Base-by-base conservation (phyloP, 2,329 filamentous ascomycete genomes). In the Westerdykella aurantiaca region DNA sequence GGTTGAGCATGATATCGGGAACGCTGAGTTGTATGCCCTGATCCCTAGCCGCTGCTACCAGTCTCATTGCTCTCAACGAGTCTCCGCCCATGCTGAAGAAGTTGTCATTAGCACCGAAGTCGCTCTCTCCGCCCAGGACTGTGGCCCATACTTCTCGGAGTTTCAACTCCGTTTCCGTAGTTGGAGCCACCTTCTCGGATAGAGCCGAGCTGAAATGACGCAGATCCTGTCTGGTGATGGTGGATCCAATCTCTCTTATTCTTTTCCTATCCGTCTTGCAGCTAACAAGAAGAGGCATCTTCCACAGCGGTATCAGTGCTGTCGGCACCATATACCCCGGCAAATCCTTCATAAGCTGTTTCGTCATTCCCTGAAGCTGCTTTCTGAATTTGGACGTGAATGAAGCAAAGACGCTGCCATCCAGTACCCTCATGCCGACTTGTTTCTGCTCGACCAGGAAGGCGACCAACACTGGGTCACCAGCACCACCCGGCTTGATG, bases 41-140 rank as follows among this genome's bases (percentile, higher is more conserved):
- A 2, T 69, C 64, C 17, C 78, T 68, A 2, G 76, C 72, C 42
- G 76, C 74, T 10, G 76, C 71, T 0, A 81, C 79, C 0, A 83
- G 65, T 56, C 77, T 79, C 69, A 77, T 76, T 0, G 74, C 74
- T 31, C 72, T 68, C 40, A 76, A 67, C 0, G 74, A 76, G 42
- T 77, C 74, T 29, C 74, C 74, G 22, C 73, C 73, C 37, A 76
- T 61, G 22, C 65, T 70, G 34, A 76, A 60, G 56, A 77, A 77
- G 46, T 65, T 67, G 39, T 64, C 61, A 13, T 60, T 59, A 17
- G 56, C 53, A 34, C 56, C 56, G 41, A 66, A 64, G 34, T 66
- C 60, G 1, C 51, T 56, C 17, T 64, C 57, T 2, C 58, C 57
- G 16, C 61, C 61, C 1, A 68, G 52, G 7, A 66, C 46, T 41